Percentiles rank a stretch among this genome's conserved stretches.
phyloP scores from a whole-genome alignment of 2,329 filamentous ascomycete species.

The Coniochaeta sp. region DNA sequence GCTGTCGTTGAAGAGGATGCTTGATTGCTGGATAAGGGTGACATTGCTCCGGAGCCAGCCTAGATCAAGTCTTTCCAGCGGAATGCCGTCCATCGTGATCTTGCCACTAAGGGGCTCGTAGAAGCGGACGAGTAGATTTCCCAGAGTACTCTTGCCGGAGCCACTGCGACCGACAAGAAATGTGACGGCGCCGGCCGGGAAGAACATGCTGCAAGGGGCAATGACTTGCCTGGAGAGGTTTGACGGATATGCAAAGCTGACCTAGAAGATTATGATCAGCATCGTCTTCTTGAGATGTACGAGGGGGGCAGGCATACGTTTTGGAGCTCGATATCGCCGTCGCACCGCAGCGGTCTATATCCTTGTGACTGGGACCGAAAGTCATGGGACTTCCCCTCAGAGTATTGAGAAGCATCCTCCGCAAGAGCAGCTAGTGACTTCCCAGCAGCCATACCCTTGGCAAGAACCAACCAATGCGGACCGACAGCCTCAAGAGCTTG shows the following conservation, averaged over 20 bases:
- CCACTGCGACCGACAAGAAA: conserved; percentile 84
- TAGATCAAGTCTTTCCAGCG: conserved; percentile 53
- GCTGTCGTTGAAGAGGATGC: conserved; percentile 72
- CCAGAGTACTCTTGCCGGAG: conserved; percentile 85
- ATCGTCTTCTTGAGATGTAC: not conserved
- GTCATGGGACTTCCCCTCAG: not conserved
- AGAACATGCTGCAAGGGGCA: conserved; percentile 54
- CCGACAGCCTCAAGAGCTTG: conserved; percentile 67
- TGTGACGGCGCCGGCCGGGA: conserved; percentile 63
- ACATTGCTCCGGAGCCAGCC: conserved; percentile 72
- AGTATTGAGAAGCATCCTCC: conserved; percentile 15
- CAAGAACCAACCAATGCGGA: conserved; percentile 68
- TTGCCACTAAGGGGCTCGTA: conserved; percentile 60
- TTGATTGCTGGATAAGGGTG: conserved; percentile 76
- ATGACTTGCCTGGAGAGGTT: conserved; percentile 55
- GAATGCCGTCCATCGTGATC: conserved; percentile 60
- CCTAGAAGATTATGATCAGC: conserved; percentile 32
- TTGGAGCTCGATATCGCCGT: conserved; percentile 61
- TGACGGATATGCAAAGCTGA: conserved; percentile 77
- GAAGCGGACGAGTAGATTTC: conserved; percentile 70
- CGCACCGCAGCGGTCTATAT: conserved; percentile 33
- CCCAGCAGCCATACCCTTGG: conserved; percentile 72
- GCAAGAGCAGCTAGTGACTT: conserved; percentile 47
- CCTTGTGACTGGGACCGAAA: conserved; percentile 1
- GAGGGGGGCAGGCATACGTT: conserved; percentile 42